Base-by-base conservation (phyloP, 805 yeast species). In the Pichia rugopelliculosa region DNA sequence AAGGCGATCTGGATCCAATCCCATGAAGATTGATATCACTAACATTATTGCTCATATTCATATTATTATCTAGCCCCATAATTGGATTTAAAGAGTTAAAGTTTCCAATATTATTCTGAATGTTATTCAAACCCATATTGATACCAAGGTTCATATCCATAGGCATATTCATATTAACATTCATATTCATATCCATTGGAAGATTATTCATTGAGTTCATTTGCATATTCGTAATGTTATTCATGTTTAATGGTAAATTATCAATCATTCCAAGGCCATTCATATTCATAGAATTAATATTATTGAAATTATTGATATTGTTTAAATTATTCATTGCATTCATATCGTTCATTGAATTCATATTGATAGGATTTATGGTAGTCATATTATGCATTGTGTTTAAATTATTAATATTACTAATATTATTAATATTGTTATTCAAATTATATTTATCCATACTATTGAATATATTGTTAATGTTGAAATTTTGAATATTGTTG, bases 161-260 rank as follows among this genome's bases (percentile, higher is more conserved):
- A 6, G 23, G 39, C 6, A 37, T 11, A 39, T 44, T 44, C 48
- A 48, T 44, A 36, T 38, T 38, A 27, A 44, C 27, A 22, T 44
- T 39, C 22, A 44, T 33, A 43, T 24, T 36, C 26, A 18, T 10
- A 10, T 22, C 18, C 20, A 24, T 17, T 24, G 33, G 33, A 13
- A 36, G 15, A 42, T 23, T 18, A 26, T 33, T 24, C 34, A 36
- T 34, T 15, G 27, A 11, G 15, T 46, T 41, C 41, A 37, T 42
- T 22, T 46, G 30, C 42, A 47, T 36, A 17, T 44, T 44, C 24
- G 21, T 40, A 27, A 39, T 49, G 20, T 46, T 41, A 17, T 41
- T 44, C 21, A 46, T 36, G 22, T 37, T 23, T 4, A 24, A 17
- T n/a, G 17, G 34, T 30, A n/a, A 11, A 17, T 36, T 21, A 43